phyloP scores from a whole-genome alignment of 768 basidiomycete genomes.

The Suillus alpinus region DNA sequence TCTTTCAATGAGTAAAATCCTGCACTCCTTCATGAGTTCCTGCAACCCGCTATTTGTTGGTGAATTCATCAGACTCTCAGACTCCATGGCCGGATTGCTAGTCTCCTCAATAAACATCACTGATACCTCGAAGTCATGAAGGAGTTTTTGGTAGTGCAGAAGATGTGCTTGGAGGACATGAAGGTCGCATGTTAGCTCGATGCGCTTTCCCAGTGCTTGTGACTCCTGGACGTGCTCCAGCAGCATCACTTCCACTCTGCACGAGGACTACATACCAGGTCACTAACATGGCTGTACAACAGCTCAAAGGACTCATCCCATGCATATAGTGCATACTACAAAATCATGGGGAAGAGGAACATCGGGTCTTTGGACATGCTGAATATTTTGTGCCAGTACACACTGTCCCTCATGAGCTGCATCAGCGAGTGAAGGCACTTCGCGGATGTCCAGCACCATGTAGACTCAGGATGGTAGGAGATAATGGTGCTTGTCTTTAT shows the following conservation, averaged over 20 bases:
- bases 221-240: conserved; percentile 38
- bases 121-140: conserved; percentile 51
- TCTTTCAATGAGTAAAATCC: conserved; percentile 47
- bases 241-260: neutral
- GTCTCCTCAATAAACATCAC: conserved; percentile 49
- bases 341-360: conserved; percentile 47
- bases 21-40: conserved; percentile 43
- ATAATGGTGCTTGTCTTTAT: conserved; percentile 21
- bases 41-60: conserved; percentile 20
- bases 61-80: conserved; percentile 22
- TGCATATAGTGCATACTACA: conserved; percentile 61
- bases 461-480: conserved; percentile 27
- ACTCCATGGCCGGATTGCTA: conserved; percentile 46
- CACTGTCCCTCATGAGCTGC: conserved; percentile 27
- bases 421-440: conserved; percentile 27
- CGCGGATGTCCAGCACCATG: conserved; percentile 18
- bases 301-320: conserved; percentile 61
- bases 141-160: conserved; percentile 50
- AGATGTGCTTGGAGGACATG: conserved; percentile 58
- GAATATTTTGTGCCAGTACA: conserved; percentile 31
- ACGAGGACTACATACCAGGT: conserved; percentile 37
- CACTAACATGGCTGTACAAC: conserved; percentile 48
- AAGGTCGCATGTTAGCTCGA: conserved; percentile 48
- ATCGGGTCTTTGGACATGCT: conserved; percentile 44
- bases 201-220: conserved; percentile 37